Evolutionary conservation across 768 basidiomycete genomes (phyloP).

Genomic region (Auricularia sp.): DNA sequence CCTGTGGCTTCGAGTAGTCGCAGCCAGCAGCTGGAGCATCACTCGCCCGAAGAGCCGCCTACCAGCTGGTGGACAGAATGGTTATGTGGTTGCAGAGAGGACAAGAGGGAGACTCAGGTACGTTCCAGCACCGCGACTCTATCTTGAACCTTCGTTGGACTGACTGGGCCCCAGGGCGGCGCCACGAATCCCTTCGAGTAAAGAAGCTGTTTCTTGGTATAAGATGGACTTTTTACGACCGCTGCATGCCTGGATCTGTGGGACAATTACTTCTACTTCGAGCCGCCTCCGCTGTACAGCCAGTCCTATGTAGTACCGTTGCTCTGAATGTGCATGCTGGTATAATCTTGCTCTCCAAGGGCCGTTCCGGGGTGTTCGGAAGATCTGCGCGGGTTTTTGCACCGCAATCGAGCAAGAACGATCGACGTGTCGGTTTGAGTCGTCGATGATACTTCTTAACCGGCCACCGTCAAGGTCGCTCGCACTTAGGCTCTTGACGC

Average conservation of each 20-base stretch:
- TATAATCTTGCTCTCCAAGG: not conserved
- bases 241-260: not conserved
- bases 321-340: not conserved
- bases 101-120: not conserved
- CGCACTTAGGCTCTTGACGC: not conserved
- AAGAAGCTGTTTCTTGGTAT: not conserved
- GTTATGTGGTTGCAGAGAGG: not conserved
- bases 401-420: not conserved
- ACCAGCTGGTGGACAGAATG: not conserved
- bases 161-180: not conserved
- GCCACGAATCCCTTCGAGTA: slow-evolving; percentile 1
- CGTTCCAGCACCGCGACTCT: not conserved
- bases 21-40: not conserved
- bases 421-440: not conserved
- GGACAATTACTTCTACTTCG: not conserved
- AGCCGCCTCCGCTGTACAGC: no score
- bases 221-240: not conserved
- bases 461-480: not conserved
- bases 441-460: not conserved
- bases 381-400: not conserved
- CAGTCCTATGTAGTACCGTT: no score
- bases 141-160: not conserved
- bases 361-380: no score
- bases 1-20: not conserved
- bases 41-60: not conserved